Conservation (phyloP, 768 basidiomycete genomes). For the Auricularia sp. region DNA sequence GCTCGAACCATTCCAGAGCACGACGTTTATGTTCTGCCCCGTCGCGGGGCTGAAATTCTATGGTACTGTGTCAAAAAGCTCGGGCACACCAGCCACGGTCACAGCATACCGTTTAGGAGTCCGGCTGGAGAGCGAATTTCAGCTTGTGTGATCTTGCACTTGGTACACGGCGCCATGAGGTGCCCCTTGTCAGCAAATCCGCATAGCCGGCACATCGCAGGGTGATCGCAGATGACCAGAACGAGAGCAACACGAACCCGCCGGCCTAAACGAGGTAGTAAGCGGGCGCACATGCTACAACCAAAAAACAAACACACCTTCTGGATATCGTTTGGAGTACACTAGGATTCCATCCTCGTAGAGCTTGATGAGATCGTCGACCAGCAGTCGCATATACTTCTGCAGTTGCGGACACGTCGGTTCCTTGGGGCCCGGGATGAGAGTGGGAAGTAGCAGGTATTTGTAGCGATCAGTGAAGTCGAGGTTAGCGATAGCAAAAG, state of each 20-base stretch:
- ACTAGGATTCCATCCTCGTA: conserved; percentile 17
- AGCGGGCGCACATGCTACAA: neutral
- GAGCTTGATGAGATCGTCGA: conserved; percentile 21
- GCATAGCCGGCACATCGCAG: conserved; percentile 14
- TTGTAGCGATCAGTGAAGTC: neutral
- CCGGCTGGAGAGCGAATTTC: neutral
- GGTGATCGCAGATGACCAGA: conserved; percentile 14
- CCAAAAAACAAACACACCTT: conserved; percentile 10
- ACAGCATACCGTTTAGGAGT: too few relatives aligned
- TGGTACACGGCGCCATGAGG: conserved; percentile 8
- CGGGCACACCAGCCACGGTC: too few relatives aligned
- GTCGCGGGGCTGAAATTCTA: conserved; percentile 8
- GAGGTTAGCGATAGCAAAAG: conserved; percentile 5
- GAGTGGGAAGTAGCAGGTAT: conserved; percentile 14
- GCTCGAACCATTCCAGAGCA: conserved; percentile 7
- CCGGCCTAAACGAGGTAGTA: neutral
- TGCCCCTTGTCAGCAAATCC: conserved; percentile 11
- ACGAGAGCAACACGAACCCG: conserved; percentile 8
- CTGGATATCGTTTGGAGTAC: conserved; percentile 11
- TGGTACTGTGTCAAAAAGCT: too few relatives aligned
- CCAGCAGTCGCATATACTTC: conserved; percentile 16
- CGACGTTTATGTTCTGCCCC: conserved; percentile 10
- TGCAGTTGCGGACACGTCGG: conserved; percentile 20
- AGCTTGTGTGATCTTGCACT: neutral
- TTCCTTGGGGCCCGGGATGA: conserved; percentile 22